A percentile compares a stretch with the other conserved stretches of the same genome.
These are phyloP conservation scores for Heterobasidion annosum DNA, from an alignment of 1,284 basidiomycete species.

Conservation along the genomic window DNA sequence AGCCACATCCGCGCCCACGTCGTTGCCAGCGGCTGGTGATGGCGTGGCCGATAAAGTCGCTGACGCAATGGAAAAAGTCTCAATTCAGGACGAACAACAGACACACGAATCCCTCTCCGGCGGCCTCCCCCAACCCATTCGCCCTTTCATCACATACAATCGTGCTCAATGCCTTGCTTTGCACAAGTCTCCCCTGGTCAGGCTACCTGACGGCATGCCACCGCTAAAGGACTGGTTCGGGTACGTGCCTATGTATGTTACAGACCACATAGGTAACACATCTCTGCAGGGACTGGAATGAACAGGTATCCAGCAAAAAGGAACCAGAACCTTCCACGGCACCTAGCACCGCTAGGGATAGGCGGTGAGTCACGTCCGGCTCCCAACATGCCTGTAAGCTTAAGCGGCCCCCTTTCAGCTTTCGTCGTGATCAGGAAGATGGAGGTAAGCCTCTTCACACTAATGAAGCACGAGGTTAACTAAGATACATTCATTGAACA, in stretches of 20 bases:
- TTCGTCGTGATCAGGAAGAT: constrained; percentile 68
- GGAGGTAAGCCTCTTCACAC: constrained; percentile 33
- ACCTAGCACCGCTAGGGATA: constrained; percentile 44
- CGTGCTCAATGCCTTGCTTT: constrained; percentile 59
- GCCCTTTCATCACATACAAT: constrained; percentile 53
- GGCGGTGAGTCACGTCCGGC: constrained; percentile 35
- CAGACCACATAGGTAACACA: constrained; percentile 15
- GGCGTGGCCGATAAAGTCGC: constrained; percentile 19
- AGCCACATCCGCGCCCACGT: constrained; percentile 5
- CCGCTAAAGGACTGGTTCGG: constrained; percentile 82
- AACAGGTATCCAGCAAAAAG: constrained; percentile 58
- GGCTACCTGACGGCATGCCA: constrained; percentile 67
- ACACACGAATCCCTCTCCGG: constrained; percentile 18
- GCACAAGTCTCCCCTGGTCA: constrained; percentile 70
- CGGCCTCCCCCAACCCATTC: constrained; percentile 18
- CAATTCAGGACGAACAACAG: constrained; percentile 23
- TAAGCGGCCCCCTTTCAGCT: constrained; percentile 31
- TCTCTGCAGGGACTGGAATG: constrained; percentile 37
- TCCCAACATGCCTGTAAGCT: constrained; percentile 12
- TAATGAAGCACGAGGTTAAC: neutral
- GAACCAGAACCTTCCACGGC: constrained; percentile 48
- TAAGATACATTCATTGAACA: constrained; percentile 9
- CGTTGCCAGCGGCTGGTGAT: constrained; percentile 11
- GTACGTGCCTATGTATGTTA: constrained; percentile 31
- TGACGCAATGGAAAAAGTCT: constrained; percentile 25